Conservation (phyloP, 2,329 filamentous ascomycete genomes). For the Myriosclerotinia curreyana region DNA sequence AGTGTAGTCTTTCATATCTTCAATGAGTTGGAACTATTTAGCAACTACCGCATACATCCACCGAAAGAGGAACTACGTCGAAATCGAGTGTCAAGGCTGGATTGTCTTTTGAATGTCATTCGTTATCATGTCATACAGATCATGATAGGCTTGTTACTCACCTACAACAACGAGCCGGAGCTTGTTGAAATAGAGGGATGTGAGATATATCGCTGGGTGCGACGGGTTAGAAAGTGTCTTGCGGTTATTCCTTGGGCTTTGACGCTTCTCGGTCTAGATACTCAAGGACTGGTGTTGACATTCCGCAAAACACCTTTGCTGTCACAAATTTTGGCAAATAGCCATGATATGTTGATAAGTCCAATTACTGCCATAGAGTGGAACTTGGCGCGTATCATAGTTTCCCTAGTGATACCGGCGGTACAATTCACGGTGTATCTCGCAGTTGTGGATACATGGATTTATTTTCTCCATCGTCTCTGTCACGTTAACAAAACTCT, state of each 20-base stretch:
- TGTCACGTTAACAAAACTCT: slow-evolving; percentile 18
- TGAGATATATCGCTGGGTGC: slow-evolving; percentile 7
- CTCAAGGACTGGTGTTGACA: slow-evolving; percentile 3
- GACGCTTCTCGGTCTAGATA: slow-evolving; percentile 6
- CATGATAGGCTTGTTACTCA: slow-evolving; percentile 9
- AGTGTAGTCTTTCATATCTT: slow-evolving; percentile 11
- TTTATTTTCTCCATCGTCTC: slow-evolving; percentile 15
- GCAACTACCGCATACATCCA: slow-evolving; percentile 16
- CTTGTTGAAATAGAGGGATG: neutral
- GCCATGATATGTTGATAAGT: neutral
- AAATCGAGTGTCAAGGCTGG: slow-evolving; percentile 16
- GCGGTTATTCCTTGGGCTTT: neutral
- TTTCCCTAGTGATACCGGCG: slow-evolving; percentile 8
- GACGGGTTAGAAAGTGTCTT: slow-evolving; percentile 2
- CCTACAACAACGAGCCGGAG: slow-evolving; percentile 7
- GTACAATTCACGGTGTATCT: slow-evolving; percentile 12
- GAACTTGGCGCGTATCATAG: slow-evolving; percentile 10
- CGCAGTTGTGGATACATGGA: slow-evolving; percentile 20
- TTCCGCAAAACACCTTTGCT: slow-evolving; percentile 1
- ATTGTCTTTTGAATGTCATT: slow-evolving; percentile 14
- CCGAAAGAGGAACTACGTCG: slow-evolving; percentile 11
- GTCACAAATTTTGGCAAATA: neutral
- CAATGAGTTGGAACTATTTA: slow-evolving; percentile 6
- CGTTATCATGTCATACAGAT: slow-evolving; percentile 19
- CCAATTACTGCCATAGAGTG: neutral